Base-by-base conservation (phyloP, 1,284 basidiomycete species). In the Pyrrhoderma noxium region DNA sequence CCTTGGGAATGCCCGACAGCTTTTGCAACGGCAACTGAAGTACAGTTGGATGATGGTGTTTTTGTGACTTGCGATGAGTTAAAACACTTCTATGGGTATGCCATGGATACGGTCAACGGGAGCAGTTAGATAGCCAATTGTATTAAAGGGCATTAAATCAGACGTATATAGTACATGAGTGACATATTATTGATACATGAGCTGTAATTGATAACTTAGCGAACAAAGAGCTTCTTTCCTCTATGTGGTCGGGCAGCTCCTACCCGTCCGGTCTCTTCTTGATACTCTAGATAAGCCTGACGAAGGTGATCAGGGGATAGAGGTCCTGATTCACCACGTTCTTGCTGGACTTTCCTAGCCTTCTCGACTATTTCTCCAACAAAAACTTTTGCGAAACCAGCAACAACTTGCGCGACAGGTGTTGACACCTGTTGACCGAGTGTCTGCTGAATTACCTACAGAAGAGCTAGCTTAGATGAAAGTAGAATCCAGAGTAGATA, bases 281-380 rank as follows among this genome's bases (percentile, higher is more conserved):
- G 85, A 63, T 94, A 94, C 60, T 81, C 70, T 42, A 87, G 71
- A 61, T 94, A 92, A 1, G 91, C 92, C 63, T 93, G 90, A 11
- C 89, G 84, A 8, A 94, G 72, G 65, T 94, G 88, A 59, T 91
- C 88, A 0, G 92, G 91, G 2, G 85, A 82, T 22, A 95, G 67
- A 0, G 92, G 85, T 0, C 91, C 91, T 8, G 71, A 72, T 19
- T 91, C 88, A 3, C 81, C 77, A 19, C 85, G 73, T 27, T 80
- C 74, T n/a, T 71, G 68, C 65, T 93, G 90, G 0, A 89, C 84
- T 14, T 75, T 73, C 19, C 89, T 85, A 18, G 89, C 91, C 70
- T 86, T 85, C 65, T 94, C 91, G 18, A 93, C 79, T 3, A 94
- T 89, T 65, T 94, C 91, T 1, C 92, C 92, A 8, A 95, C 89